These are phyloP conservation scores for Nakaseomyces sp. DNA, from an alignment of 1,139 yeast genomes.

Conservation along the genomic window DNA sequence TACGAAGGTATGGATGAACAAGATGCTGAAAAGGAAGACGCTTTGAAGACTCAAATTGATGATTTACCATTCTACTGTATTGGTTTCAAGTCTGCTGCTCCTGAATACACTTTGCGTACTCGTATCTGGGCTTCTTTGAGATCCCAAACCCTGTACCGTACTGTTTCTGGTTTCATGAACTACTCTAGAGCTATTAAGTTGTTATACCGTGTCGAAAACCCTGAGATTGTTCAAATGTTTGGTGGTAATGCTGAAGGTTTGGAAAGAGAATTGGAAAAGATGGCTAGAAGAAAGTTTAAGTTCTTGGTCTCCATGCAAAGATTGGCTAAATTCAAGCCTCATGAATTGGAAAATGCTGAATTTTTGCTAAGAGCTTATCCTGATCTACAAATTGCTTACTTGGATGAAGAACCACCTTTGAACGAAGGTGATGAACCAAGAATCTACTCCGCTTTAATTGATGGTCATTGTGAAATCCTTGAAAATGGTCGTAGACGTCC, in stretches of 20 bases:
- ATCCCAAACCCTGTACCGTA: constrained; percentile 95
- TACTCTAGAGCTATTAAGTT: constrained; percentile 96
- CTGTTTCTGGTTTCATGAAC: constrained; percentile 98
- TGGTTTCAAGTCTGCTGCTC: constrained; percentile 99
- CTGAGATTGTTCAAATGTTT: constrained; percentile 95
- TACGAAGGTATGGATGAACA: constrained; percentile 63
- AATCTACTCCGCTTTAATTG: constrained; percentile 90
- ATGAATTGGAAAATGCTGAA: constrained; percentile 96
- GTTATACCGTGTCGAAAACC: constrained; percentile 96
- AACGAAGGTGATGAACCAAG: constrained; percentile 97
- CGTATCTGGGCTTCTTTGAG: constrained; percentile 99
- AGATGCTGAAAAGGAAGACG: constrained; percentile 58
- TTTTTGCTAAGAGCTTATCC: constrained; percentile 97
- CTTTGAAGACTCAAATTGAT: constrained; percentile 81
- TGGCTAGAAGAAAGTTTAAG: constrained; percentile 99
- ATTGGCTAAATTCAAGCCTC: constrained; percentile 92
- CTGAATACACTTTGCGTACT: constrained; percentile 95
- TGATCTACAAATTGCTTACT: constrained; percentile 94
- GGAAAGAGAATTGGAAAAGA: constrained; percentile 93
- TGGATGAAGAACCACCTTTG: constrained; percentile 86
- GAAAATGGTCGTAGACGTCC: constrained; percentile 99
- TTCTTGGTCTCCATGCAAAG: constrained; percentile 98
- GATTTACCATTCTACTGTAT: constrained; percentile 97
- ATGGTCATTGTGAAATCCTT: constrained; percentile 96
- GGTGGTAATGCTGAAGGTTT: constrained; percentile 96